These are phyloP conservation scores for Exsudoporus frostii DNA, from an alignment of 768 basidiomycete species.

Conservation along the genomic window DNA sequence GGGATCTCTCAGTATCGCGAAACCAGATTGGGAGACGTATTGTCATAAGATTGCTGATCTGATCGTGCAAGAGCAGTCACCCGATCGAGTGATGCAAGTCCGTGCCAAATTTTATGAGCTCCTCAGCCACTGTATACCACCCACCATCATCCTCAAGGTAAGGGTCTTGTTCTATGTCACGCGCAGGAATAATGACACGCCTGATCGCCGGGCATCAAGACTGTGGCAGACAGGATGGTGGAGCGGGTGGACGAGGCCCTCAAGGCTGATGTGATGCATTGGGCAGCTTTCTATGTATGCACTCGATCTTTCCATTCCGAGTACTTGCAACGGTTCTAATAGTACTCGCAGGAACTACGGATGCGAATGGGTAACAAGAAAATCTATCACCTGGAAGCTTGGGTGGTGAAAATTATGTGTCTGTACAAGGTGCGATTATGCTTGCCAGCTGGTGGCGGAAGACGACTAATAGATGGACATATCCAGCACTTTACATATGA, in stretches of 20 bases:
- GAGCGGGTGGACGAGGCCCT: slow-evolving; percentile 86
- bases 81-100: slow-evolving; percentile 87
- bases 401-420: slow-evolving; percentile 96
- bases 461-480: background rate
- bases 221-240: slow-evolving; percentile 83
- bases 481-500: slow-evolving; percentile 32
- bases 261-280: slow-evolving; percentile 93
- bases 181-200: background rate
- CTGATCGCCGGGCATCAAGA: slow-evolving; percentile 46
- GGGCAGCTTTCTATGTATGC: slow-evolving; percentile 94
- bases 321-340: background rate
- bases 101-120: slow-evolving; percentile 93
- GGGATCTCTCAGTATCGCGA: slow-evolving; percentile 77
- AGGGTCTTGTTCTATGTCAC: slow-evolving; percentile 10
- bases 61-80: slow-evolving; percentile 86
- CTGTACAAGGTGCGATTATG: slow-evolving; percentile 62
- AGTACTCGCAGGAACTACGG: slow-evolving; percentile 71
- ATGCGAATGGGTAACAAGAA: slow-evolving; percentile 92
- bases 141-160: slow-evolving; percentile 88
- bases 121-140: slow-evolving; percentile 94
- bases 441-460: background rate
- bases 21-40: slow-evolving; percentile 99
- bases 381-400: slow-evolving; percentile 96
- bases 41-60: slow-evolving; percentile 89
- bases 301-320: background rate